phyloP scores from a whole-genome alignment of 257 asterid genomes.

The Mentha longifolia region DNA sequence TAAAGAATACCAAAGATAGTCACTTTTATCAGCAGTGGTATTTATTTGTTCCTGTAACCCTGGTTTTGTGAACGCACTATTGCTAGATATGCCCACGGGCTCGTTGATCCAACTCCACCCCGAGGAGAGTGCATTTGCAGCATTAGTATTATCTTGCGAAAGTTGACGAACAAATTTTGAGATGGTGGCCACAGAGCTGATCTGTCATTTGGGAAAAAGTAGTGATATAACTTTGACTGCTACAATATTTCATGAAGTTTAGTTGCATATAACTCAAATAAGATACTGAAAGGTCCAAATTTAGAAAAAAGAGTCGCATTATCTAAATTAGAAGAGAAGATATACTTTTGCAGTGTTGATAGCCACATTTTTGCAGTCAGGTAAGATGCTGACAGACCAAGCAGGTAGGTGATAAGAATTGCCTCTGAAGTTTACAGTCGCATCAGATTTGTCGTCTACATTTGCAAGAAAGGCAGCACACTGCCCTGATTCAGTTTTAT shows the following conservation, averaged over 20 bases:
- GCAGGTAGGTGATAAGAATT: conserved; percentile 69
- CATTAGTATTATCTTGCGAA: conserved; percentile 40
- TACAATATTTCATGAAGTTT: neutral
- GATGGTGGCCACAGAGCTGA: conserved; percentile 55
- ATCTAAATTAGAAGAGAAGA: neutral
- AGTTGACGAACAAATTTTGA: conserved; percentile 52
- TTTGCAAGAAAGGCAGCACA: conserved; percentile 87
- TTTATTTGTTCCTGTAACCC: conserved; percentile 77
- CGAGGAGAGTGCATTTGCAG: conserved; percentile 42
- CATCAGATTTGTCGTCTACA: conserved; percentile 53
- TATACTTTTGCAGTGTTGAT: conserved; percentile 74
- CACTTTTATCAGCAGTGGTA: conserved; percentile 77
- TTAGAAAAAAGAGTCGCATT: no score
- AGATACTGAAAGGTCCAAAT: neutral
- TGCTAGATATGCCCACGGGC: conserved; percentile 78
- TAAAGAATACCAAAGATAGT: conserved; percentile 78
- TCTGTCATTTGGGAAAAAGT: conserved; percentile 47
- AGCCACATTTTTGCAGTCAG: conserved; percentile 74
- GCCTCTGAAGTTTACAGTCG: conserved; percentile 60
- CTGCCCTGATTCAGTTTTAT: conserved; percentile 61
- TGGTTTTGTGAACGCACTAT: conserved; percentile 46
- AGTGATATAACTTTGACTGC: neutral
- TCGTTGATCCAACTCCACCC: conserved; percentile 79
- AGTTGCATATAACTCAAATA: neutral
- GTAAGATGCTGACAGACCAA: conserved; percentile 87